Conservation (phyloP, 192 early-diverging fungal species). For the Phycomyces blakesleeanus region DNA sequence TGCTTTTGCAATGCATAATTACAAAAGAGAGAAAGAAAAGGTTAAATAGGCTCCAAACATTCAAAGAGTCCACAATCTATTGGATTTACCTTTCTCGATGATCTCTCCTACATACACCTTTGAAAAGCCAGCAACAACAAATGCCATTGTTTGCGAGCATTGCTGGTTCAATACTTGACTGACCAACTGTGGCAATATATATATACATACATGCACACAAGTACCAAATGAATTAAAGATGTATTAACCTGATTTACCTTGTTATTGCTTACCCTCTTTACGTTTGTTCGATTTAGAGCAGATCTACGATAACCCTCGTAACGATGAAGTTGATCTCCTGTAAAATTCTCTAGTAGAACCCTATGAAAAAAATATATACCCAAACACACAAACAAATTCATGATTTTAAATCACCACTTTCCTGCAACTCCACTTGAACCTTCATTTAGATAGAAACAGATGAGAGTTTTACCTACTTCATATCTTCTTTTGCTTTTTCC, state of each 20-base stretch:
- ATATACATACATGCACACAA: too few relatives aligned
- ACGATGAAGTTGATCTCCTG: slow-evolving; percentile 67
- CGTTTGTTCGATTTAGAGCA: slow-evolving; percentile 67
- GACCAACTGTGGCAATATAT: slow-evolving; percentile 48
- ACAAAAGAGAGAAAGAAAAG: background rate
- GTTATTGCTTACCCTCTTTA: slow-evolving; percentile 60
- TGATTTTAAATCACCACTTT: too few relatives aligned
- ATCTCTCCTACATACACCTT: slow-evolving; percentile 93
- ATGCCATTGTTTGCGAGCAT: slow-evolving; percentile 63
- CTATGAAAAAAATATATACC: too few relatives aligned
- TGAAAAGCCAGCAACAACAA: slow-evolving; percentile 84
- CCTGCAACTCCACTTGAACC: background rate
- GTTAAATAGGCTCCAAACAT: background rate
- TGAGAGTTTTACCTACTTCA: slow-evolving; percentile 39
- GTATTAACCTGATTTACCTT: too few relatives aligned
- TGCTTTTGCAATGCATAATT: slow-evolving; percentile 38
- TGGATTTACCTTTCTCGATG: slow-evolving; percentile 61
- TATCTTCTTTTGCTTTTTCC: slow-evolving; percentile 51
- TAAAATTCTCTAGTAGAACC: slow-evolving; percentile 61
- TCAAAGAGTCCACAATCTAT: too few relatives aligned
- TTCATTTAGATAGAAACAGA: background rate
- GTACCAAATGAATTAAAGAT: too few relatives aligned
- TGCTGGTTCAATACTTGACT: slow-evolving; percentile 69
- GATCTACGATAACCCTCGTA: slow-evolving; percentile 82
- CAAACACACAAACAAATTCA: too few relatives aligned